Base-by-base conservation (phyloP, 345 rosid genomes). In the Heritiera littoralis region DNA sequence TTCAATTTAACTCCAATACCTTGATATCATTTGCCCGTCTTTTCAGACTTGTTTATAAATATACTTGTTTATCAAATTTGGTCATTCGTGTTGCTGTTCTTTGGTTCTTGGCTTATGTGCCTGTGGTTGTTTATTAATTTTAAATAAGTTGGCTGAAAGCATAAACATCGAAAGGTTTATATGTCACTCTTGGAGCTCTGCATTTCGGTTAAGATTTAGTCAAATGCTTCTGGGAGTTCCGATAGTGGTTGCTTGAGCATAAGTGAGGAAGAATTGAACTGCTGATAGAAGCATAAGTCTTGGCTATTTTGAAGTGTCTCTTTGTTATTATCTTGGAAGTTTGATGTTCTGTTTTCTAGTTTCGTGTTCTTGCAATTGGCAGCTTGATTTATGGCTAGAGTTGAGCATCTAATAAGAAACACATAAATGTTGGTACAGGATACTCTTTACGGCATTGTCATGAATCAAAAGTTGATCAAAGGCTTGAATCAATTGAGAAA, bases 401-500 rank as follows among this genome's bases (percentile, higher is more conserved):
- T 46, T 48, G 78, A 74, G 8, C 66, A 67, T 64, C 56, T 84
- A 74, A 76, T 32, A 71, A 2, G 54, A 77, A 72, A 28, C 58
- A 69, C 20, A 51, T 68, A 72, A 77, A 71, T 85, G 54, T 68
- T 85, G 56, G 61, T 80, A 80, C 89, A 92, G 91, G 96, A 32
- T 92, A 90, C 81, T 80, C 96, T 32, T 66, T 89, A 56, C 87
- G 91, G 51, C 89, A 89, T 77, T 83, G 83, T 80, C 89, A 90
- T 67, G 88, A 90, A 72, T 72, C 83, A 40, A 90, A 87, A 79
- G 90, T 92, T 77, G 88, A 90, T 77, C 86, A 82, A 81, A 86
- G 91, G 84, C 96, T 92, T 45, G 90, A 89, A 77, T 89, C 93
- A 0, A 90, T 92, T 81, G 96, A 92, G 72, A 87, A 79, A 48